A percentile compares a stretch with the other conserved stretches of the same genome.
phyloP scores from a whole-genome alignment of 2,329 filamentous ascomycete species.

The Scedosporium minutisporum region DNA sequence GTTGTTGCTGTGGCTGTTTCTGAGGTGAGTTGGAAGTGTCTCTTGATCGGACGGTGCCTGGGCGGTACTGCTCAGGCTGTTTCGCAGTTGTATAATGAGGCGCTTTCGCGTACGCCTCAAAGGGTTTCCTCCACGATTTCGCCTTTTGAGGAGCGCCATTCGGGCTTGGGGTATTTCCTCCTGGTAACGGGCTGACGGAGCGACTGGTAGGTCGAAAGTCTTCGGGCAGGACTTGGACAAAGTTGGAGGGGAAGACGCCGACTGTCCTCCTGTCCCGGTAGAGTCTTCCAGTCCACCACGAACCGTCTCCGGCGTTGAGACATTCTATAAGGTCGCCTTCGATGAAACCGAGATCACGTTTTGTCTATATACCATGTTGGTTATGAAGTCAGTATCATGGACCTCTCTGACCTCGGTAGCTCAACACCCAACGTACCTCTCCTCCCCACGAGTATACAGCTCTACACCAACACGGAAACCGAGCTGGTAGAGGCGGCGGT shows the following conservation, averaged over 20 bases:
- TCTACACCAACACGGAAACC: conserved; percentile 85
- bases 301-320: conserved; percentile 91
- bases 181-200: conserved; percentile 50
- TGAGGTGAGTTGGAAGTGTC: conserved; percentile 25
- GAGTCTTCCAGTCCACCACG: conserved; percentile 95
- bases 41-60: conserved; percentile 26
- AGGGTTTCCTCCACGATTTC: conserved; percentile 56
- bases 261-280: conserved; percentile 83
- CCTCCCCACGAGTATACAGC: conserved; percentile 91
- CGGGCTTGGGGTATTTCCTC: conserved; percentile 43
- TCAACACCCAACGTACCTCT: conserved; percentile 42
- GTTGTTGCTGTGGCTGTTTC: conserved; percentile 12
- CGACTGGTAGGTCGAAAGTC: conserved; percentile 68
- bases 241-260: conserved; percentile 93
- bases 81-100: conserved; percentile 57
- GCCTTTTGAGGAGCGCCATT: conserved; percentile 48
- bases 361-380: conserved; percentile 46
- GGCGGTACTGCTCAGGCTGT: conserved; percentile 46
- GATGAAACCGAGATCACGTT: conserved; percentile 90
- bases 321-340: conserved; percentile 98
- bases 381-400: background rate
- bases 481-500: conserved; percentile 56
- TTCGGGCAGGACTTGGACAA: conserved; percentile 81
- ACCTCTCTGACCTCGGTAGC: background rate
- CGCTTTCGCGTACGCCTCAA: conserved; percentile 57